Evolutionary conservation across 805 yeast genomes (phyloP).

Genomic region (Sporopachydermia lactativora): DNA sequence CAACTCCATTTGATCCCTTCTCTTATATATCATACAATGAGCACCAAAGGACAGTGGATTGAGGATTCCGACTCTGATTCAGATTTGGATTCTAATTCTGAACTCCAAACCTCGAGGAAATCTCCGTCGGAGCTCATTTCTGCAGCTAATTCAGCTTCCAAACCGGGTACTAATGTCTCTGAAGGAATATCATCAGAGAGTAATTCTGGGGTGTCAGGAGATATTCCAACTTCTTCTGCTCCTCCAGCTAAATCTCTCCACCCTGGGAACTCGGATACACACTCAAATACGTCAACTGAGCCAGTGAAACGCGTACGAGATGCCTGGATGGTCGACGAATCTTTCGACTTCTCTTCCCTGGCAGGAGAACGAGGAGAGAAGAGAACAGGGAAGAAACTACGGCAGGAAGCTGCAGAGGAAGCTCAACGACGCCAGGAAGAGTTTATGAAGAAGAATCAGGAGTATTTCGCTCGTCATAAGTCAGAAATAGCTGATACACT

Average conservation of each 20-base stretch:
- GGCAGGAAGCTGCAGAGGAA: slow-evolving; percentile 1
- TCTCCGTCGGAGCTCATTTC: too few relatives aligned
- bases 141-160: too few relatives aligned
- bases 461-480: not conserved
- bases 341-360: not conserved
- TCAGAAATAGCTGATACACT: slow-evolving; percentile 10
- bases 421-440: not conserved
- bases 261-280: too few relatives aligned
- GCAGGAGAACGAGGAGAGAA: slow-evolving; percentile 1
- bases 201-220: too few relatives aligned
- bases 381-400: not conserved
- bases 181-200: too few relatives aligned
- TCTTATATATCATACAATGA: too few relatives aligned
- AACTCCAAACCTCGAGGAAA: too few relatives aligned
- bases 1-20: too few relatives aligned
- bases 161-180: too few relatives aligned
- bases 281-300: too few relatives aligned
- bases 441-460: not conserved
- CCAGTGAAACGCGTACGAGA: not conserved
- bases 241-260: too few relatives aligned
- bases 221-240: too few relatives aligned
- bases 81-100: not conserved
- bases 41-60: not conserved
- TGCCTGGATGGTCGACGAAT: not conserved
- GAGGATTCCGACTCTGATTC: not conserved